Evolutionary conservation across 345 rosid genomes (phyloP).

Genomic region (Microthlaspi erraticum): DNA sequence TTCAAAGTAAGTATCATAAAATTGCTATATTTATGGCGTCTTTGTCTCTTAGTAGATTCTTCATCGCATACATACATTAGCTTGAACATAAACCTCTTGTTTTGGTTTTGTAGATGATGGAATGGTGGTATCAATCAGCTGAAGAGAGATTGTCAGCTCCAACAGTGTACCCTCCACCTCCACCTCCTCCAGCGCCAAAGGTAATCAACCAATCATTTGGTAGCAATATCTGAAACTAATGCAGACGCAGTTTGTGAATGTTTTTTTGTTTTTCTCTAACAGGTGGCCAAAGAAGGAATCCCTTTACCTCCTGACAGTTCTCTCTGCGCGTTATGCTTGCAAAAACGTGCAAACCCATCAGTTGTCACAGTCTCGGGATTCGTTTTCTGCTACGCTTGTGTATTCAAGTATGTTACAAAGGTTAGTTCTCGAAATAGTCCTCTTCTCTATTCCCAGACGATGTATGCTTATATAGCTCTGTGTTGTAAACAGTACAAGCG

Average conservation of each 20-base stretch:
- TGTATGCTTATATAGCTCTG: constrained; percentile 24
- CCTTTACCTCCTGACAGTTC: constrained; percentile 75
- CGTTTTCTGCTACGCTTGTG: constrained; percentile 94
- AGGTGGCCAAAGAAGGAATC: constrained; percentile 92
- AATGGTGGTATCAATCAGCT: constrained; percentile 99
- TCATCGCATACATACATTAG: not conserved
- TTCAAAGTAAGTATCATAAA: constrained; percentile 70
- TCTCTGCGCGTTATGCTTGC: constrained; percentile 88
- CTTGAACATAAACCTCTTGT: not conserved
- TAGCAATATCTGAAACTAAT: constrained; percentile 22
- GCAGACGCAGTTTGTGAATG: not conserved
- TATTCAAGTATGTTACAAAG: constrained; percentile 89
- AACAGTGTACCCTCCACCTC: constrained; percentile 95
- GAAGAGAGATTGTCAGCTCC: constrained; percentile 99
- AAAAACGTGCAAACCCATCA: constrained; percentile 95
- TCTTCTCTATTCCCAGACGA: not conserved
- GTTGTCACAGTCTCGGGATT: constrained; percentile 92
- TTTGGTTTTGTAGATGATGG: constrained; percentile 80
- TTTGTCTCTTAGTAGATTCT: constrained; percentile 1
- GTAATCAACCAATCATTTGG: constrained; percentile 44
- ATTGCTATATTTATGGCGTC: not conserved
- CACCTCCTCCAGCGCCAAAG: constrained; percentile 95
- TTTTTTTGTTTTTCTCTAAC: constrained; percentile 26
- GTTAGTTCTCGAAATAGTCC: constrained; percentile 50
- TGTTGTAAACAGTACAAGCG: constrained; percentile 70